These are phyloP conservation scores for Penicillium sp. DNA, from an alignment of 2,329 filamentous ascomycete species.

Conservation along the genomic window DNA sequence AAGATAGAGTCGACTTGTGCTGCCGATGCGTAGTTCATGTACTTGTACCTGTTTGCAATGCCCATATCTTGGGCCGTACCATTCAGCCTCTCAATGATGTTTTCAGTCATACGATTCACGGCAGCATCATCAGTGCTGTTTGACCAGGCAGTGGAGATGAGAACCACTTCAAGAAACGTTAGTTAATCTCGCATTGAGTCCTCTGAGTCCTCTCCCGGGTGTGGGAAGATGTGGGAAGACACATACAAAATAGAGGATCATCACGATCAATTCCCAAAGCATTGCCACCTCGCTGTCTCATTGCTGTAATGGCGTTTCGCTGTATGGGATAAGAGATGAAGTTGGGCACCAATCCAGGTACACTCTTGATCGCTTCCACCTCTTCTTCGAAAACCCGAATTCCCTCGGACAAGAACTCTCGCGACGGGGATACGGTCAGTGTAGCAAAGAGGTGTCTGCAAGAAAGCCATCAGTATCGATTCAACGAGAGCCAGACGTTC, in stretches of 20 bases:
- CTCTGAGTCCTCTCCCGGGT: too few relatives aligned
- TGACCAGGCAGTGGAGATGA: slow-evolving; percentile 15
- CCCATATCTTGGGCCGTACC: slow-evolving; percentile 25
- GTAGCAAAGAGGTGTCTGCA: slow-evolving; percentile 17
- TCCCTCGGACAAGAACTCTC: slow-evolving; percentile 7
- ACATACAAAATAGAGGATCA: slow-evolving; percentile 15
- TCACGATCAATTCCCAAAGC: slow-evolving; percentile 19
- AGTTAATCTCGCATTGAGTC: not conserved
- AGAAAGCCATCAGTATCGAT: not conserved
- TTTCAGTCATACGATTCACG: slow-evolving; percentile 13
- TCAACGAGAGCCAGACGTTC: not conserved
- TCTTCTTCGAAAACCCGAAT: slow-evolving; percentile 14
- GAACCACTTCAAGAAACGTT: slow-evolving; percentile 4
- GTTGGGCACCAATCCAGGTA: slow-evolving; percentile 9
- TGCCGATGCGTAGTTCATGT: slow-evolving; percentile 46
- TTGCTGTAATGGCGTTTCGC: slow-evolving; percentile 12
- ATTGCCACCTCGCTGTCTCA: slow-evolving; percentile 21
- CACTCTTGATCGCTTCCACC: slow-evolving; percentile 8
- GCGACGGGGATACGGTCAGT: slow-evolving; percentile 9
- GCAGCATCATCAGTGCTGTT: slow-evolving; percentile 3
- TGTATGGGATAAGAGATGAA: slow-evolving; percentile 15
- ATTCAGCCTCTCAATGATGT: slow-evolving; percentile 6
- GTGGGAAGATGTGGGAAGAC: too few relatives aligned
- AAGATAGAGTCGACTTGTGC: slow-evolving; percentile 37
- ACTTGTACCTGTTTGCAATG: slow-evolving; percentile 33